Conservation (phyloP, 305 asterid genomes). For the Fraxinus velutina region DNA sequence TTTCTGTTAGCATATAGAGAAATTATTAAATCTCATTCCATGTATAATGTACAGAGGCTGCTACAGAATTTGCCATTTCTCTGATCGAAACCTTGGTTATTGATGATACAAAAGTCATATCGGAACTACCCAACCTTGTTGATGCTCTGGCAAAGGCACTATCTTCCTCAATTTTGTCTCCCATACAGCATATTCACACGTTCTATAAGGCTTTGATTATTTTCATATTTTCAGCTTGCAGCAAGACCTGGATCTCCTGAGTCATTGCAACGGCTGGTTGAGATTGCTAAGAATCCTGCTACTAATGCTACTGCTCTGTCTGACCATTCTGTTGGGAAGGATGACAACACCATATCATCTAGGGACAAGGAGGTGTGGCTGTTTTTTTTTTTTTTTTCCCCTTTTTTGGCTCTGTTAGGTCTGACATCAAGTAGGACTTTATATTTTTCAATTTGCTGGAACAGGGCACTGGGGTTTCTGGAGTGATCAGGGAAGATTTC, state of each 20-base stretch:
- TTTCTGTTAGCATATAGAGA: conserved; percentile 17
- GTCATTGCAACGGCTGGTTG: conserved; percentile 82
- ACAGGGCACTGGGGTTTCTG: conserved; percentile 56
- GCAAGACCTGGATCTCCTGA: conserved; percentile 98
- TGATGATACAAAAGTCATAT: conserved; percentile 65
- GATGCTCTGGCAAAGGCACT: conserved; percentile 89
- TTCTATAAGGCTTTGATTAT: conserved; percentile 26
- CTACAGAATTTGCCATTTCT: conserved; percentile 83
- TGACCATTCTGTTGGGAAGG: conserved; percentile 58
- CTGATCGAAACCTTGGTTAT: conserved; percentile 68
- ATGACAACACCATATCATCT: conserved; percentile 49
- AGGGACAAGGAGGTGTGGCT: conserved; percentile 70
- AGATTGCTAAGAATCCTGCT: conserved; percentile 83
- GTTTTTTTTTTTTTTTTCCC: neutral
- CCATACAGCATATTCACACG: neutral
- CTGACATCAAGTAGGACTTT: conserved; percentile 12
- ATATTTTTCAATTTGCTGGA: conserved; percentile 20
- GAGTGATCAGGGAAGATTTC: conserved; percentile 57
- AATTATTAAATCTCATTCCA: conserved; percentile 16
- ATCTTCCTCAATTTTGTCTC: conserved; percentile 17
- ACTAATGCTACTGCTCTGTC: conserved; percentile 45
- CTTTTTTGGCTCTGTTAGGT: neutral
- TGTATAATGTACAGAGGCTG: conserved; percentile 65
- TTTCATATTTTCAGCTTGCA: conserved; percentile 60
- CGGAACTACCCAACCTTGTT: conserved; percentile 87